Conservation (phyloP, 148 eudicot species). For the Fagopyrum homotropicum region DNA sequence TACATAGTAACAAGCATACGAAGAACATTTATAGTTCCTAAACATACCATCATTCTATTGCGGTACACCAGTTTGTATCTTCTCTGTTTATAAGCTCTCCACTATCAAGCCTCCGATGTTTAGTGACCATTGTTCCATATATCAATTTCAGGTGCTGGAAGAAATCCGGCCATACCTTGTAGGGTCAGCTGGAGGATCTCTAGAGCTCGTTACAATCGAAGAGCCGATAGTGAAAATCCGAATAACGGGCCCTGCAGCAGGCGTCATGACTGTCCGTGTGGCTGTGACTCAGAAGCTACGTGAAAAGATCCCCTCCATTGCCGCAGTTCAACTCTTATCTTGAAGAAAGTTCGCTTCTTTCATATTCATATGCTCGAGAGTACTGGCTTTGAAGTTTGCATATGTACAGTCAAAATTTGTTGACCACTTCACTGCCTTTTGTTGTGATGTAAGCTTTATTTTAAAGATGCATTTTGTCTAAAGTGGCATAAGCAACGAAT, state of each 20-base stretch:
- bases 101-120: neutral
- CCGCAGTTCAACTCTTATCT: conserved; percentile 84
- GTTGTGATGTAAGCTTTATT: neutral
- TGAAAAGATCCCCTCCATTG: conserved; percentile 85
- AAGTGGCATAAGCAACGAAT: neutral
- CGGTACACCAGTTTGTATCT: neutral
- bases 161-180: conserved; percentile 86
- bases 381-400: conserved; percentile 1
- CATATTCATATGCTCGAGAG: neutral
- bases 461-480: neutral
- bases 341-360: conserved; percentile 6
- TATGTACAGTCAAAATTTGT: neutral
- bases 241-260: conserved; percentile 86
- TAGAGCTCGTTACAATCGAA: conserved; percentile 74
- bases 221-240: conserved; percentile 85
- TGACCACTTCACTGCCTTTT: conserved; percentile 4
- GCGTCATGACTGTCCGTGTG: conserved; percentile 93
- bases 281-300: conserved; percentile 91
- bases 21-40: neutral
- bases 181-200: conserved; percentile 80
- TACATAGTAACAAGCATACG: neutral
- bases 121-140: neutral
- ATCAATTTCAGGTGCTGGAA: conserved; percentile 56
- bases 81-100: neutral
- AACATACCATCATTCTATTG: neutral